Base-by-base conservation (phyloP, 257 asterid genomes). In the Cruciata laevipes region DNA sequence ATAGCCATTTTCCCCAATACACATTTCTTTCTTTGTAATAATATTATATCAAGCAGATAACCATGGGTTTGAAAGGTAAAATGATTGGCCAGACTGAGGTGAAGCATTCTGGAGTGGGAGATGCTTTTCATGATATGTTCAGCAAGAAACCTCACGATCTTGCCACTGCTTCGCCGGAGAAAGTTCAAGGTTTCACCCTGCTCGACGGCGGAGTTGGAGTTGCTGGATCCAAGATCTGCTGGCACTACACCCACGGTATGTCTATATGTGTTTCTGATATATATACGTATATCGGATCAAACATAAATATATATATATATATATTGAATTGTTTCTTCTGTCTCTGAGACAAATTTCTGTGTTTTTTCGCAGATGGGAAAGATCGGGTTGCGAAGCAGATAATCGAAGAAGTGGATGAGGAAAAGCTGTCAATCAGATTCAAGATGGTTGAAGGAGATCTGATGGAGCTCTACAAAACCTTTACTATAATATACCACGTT, bases 401-500 rank as follows among this genome's bases (percentile, higher is more conserved):
- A 11, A n/a, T 53, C 1, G 59, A 53, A 21, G 59, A 18, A 20
- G 25, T 53, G 0, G 27, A 53, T 6, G 59, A 53, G 7, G 23
- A 53, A n/a, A 53, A 53, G 12, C n/a, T 16, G 20, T 53, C 59
- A 8, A 53, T 53, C 59, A 53, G 25, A 18, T 53, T 53, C 59
- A 53, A n/a, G 27, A n/a, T 53, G 59, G 20, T 53, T 0, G 59
- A 53, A 53, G 59, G 59, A 18, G 59, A 53, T 53, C 59, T 79
- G 2, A 7, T 82, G 82, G 81, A 82, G 70, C 13, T 69, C 5
- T 84, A 79, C 78, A 76, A 21, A 21, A 80, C 32, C 20, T 21
- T 84, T 63, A 61, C 71, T 23, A 79, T 82, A 0, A 56, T 16
- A 16, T 47, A 47, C 20, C 53, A 64, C 35, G 75, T 71, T 2